Conservation (phyloP, 148 eudicot species). For the Cornus suecica region DNA sequence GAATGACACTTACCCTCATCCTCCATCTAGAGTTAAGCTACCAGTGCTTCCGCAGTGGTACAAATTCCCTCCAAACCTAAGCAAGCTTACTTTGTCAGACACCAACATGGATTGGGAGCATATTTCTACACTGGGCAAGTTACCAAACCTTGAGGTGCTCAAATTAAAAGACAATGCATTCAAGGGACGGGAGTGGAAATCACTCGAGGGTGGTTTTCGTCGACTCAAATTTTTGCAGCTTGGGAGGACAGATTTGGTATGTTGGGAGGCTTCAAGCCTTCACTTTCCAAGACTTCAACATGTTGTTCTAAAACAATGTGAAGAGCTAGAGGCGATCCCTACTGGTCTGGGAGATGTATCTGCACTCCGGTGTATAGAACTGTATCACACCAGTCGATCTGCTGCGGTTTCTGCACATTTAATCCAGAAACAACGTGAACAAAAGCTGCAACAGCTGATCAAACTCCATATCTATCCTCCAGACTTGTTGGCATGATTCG, state of each 20-base stretch:
- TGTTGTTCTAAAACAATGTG: conserved; percentile 9
- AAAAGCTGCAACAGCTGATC: background rate
- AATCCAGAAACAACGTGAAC: background rate
- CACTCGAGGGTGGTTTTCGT: background rate
- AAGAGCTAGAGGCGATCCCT: background rate
- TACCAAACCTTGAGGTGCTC: conserved; percentile 15
- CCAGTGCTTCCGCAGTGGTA: background rate
- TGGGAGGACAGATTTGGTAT: conserved; percentile 4
- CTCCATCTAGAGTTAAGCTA: background rate
- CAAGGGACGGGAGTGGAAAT: background rate
- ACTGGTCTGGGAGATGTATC: background rate
- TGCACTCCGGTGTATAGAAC: background rate
- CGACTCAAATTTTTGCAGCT: conserved; percentile 9
- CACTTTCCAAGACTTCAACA: conserved; percentile 1
- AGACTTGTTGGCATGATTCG: background rate
- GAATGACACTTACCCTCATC: background rate
- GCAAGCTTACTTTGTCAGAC: conserved; percentile 10
- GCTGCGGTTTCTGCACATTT: background rate
- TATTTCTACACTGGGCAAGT: background rate
- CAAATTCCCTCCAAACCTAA: background rate
- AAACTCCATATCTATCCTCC: background rate
- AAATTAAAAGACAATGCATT: conserved; percentile 19
- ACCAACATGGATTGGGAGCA: conserved; percentile 14
- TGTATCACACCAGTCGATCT: background rate
- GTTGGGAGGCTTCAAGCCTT: conserved; percentile 4